phyloP scores from a whole-genome alignment of 768 basidiomycete genomes.

The Tephrocybe sp. region DNA sequence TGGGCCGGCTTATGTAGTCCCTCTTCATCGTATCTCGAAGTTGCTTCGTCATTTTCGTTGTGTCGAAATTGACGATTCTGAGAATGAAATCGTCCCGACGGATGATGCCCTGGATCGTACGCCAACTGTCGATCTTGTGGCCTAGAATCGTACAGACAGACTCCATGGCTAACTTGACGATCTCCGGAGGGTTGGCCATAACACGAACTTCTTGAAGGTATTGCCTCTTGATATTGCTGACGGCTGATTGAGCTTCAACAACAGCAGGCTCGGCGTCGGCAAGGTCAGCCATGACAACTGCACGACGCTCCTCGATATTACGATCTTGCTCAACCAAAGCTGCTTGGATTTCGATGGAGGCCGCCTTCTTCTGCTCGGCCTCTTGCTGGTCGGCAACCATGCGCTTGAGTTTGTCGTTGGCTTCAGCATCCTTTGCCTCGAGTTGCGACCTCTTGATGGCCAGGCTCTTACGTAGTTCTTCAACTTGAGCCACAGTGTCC shows the following conservation, averaged over 20 bases:
- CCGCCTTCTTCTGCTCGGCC: slow-evolving; percentile 96
- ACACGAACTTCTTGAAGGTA: slow-evolving; percentile 95
- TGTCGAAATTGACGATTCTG: slow-evolving; percentile 94
- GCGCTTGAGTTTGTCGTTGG: slow-evolving; percentile 94
- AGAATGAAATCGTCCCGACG: slow-evolving; percentile 96
- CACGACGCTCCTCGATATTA: slow-evolving; percentile 81
- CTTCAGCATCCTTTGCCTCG: slow-evolving; percentile 90
- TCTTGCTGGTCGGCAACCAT: slow-evolving; percentile 99
- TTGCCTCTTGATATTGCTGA: slow-evolving; percentile 93
- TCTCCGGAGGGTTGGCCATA: slow-evolving; percentile 98
- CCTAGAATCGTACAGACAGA: slow-evolving; percentile 96
- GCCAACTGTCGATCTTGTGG: slow-evolving; percentile 96
- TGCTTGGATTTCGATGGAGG: slow-evolving; percentile 94
- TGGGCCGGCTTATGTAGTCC: slow-evolving; percentile 87
- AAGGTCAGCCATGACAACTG: slow-evolving; percentile 90
- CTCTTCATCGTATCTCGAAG: slow-evolving; percentile 89
- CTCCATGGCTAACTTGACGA: slow-evolving; percentile 97
- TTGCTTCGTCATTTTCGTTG: slow-evolving; percentile 83
- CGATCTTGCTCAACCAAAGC: slow-evolving; percentile 90
- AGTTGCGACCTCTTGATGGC: slow-evolving; percentile 92
- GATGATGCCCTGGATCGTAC: slow-evolving; percentile 91
- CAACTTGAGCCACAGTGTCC: slow-evolving; percentile 95
- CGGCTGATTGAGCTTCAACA: slow-evolving; percentile 91
- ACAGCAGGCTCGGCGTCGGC: slow-evolving; percentile 98
- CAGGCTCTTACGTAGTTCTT: slow-evolving; percentile 91